phyloP scores from a whole-genome alignment of 306 rosid species.

The Cicer pinnatifidum region DNA sequence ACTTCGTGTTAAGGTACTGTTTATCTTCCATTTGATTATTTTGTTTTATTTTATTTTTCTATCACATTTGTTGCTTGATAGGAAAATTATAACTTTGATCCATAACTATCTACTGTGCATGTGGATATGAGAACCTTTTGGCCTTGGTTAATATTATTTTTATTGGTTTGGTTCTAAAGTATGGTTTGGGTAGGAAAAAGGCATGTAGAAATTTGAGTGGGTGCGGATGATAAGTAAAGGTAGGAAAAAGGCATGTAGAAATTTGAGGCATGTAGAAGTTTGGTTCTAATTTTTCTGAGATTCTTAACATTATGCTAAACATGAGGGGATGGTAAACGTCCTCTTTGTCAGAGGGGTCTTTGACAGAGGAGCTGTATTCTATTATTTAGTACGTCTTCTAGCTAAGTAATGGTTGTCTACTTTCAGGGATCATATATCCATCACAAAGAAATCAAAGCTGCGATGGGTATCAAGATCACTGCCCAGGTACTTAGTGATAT shows the following conservation, averaged over 20 bases:
- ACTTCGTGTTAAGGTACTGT: slow-evolving; percentile 85
- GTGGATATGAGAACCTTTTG: slow-evolving; percentile 3
- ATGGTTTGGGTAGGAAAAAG: slow-evolving; percentile 4
- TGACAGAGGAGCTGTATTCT: neutral
- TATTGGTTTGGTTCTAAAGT: slow-evolving; percentile 1
- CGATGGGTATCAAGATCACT: slow-evolving; percentile 94
- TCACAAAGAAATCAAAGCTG: slow-evolving; percentile 97
- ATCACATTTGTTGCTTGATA: slow-evolving; percentile 22
- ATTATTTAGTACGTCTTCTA: slow-evolving; percentile 21
- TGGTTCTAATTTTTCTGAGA: too few relatives aligned
- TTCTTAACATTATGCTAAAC: slow-evolving; percentile 1
- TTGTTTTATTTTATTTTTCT: neutral
- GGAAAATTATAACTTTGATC: slow-evolving; percentile 5
- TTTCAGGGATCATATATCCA: slow-evolving; percentile 91
- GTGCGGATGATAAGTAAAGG: neutral
- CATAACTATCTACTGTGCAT: neutral
- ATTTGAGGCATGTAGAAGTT: too few relatives aligned
- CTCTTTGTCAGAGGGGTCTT: neutral
- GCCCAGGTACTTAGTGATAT: slow-evolving; percentile 72
- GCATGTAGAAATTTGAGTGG: neutral
- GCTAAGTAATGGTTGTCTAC: slow-evolving; percentile 38
- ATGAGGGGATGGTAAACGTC: slow-evolving; percentile 13
- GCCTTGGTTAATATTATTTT: slow-evolving; percentile 9
- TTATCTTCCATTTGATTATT: slow-evolving; percentile 18
- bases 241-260: too few relatives aligned